Evolutionary conservation across 2,329 filamentous ascomycete genomes (phyloP), one percentile per base, ranked within the genome.

Genomic region (Fusarium dlaminii): DNA sequence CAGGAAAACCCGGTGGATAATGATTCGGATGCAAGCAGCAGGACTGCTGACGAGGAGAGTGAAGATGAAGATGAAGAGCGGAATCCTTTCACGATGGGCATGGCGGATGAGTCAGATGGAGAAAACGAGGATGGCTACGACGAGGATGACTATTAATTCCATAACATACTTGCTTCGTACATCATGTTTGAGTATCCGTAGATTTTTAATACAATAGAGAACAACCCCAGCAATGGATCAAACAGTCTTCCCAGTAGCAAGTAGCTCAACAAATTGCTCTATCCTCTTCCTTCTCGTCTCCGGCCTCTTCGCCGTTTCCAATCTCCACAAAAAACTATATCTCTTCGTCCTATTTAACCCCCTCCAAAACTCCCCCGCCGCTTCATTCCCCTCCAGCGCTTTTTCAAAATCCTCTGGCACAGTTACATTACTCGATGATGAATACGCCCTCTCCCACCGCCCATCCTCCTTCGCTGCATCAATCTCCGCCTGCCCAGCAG

Each of bases 391-490:
- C 5, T 80, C 78, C 52, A 90, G 70, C 17, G 84, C 86, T 2
- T 49, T 77, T 43, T 82, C 80, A 58, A 91, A 86, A 70, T 90
- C 88, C 1, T 80, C 76, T 0, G 89, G 87, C 6, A 87, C 82
- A 22, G 81, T 77, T 6, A 87, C 86, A 20, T 79, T 82, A 56
- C 85, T 85, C 8, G 85, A 81, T 0, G 87, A 86, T 9, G 85
- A 84, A 72, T 91, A 91, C 5, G 90, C 89, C 32, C 83, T 82
- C 3, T 86, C 87, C 89, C 89, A 91, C 2, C 89, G 81, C 1
- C 90, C 90, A 73, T 91, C 88, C 0, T 80, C 82, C 78, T 87
- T 88, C 0, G 89, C 90, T 2, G 86, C 84, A 12, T 90, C 86
- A 7, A 91, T 83, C 45, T 87, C 87, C 2, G 80, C 83, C 45